Evolutionary conservation across 495 filamentous ascomycete genomes (phyloP).

Genomic region (Talaromyces stipitatus): DNA sequence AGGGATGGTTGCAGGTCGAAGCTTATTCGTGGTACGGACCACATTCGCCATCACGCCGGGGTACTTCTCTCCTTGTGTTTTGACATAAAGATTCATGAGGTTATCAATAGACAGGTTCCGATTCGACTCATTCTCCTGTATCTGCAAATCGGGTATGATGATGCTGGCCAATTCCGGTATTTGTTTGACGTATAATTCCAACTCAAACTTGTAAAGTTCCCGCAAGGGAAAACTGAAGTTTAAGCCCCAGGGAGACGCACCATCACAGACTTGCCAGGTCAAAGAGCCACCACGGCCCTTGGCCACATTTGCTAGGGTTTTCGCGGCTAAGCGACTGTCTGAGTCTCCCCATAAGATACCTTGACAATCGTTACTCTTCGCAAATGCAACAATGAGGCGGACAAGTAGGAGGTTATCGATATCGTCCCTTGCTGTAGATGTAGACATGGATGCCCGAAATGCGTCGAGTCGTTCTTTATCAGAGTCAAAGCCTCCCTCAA

Average conservation of each 20-base stretch:
- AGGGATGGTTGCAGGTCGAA: slow-evolving; percentile 28
- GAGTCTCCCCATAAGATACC: slow-evolving; percentile 76
- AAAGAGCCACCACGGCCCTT: slow-evolving; percentile 81
- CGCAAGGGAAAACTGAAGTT: slow-evolving; percentile 65
- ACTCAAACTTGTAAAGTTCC: slow-evolving; percentile 74
- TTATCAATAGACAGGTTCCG: slow-evolving; percentile 79
- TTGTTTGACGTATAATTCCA: slow-evolving; percentile 53
- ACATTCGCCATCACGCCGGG: slow-evolving; percentile 93
- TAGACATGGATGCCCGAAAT: slow-evolving; percentile 52
- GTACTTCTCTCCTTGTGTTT: slow-evolving; percentile 78
- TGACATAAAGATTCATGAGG: slow-evolving; percentile 82
- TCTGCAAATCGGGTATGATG: slow-evolving; percentile 32
- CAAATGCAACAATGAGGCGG: slow-evolving; percentile 58
- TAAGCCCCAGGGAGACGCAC: slow-evolving; percentile 51
- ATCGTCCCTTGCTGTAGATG: slow-evolving; percentile 69
- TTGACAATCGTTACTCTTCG: slow-evolving; percentile 51
- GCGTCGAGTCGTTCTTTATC: slow-evolving; percentile 38
- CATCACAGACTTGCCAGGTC: slow-evolving; percentile 75
- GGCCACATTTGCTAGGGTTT: slow-evolving; percentile 76
- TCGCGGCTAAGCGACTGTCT: slow-evolving; percentile 80
- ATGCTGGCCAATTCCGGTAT: slow-evolving; percentile 44
- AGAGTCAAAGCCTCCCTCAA: slow-evolving; percentile 21
- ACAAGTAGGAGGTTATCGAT: slow-evolving; percentile 61
- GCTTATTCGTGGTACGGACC: slow-evolving; percentile 75
- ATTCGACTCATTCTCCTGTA: slow-evolving; percentile 41